Percentiles rank a stretch among this genome's conserved stretches.
phyloP scores from a whole-genome alignment of 352 stramenopile genomes.

The Phytopythium montanum region DNA sequence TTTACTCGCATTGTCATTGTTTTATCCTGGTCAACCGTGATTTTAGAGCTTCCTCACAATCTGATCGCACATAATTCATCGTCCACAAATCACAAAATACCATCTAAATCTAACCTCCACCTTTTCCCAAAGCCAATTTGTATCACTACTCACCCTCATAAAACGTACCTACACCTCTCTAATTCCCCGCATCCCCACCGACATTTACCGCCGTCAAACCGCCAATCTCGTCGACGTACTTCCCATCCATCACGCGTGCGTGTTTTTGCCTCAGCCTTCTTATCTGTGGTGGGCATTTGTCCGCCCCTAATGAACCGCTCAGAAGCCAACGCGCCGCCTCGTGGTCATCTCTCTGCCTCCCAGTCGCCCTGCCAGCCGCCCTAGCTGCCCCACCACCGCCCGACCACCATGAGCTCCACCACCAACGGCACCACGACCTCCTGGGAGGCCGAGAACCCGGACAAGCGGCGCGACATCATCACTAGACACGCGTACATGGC shows the following conservation, averaged over 20 bases:
- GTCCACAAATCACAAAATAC: not conserved
- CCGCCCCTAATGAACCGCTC: not conserved
- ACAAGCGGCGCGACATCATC: slow-evolving; percentile 18
- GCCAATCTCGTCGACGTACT: not conserved
- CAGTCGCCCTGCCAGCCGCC: not conserved
- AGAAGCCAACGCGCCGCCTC: not conserved
- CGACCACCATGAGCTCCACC: not conserved
- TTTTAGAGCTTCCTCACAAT: not conserved
- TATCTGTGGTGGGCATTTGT: not conserved
- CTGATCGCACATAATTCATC: not conserved
- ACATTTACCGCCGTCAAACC: slow-evolving; percentile 2
- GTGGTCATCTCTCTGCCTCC: not conserved
- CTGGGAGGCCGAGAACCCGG: slow-evolving; percentile 6
- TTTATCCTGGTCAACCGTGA: not conserved
- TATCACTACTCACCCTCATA: not conserved
- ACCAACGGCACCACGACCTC: slow-evolving; percentile 3
- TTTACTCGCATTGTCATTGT: not conserved
- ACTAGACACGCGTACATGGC: slow-evolving; percentile 24
- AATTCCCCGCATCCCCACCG: not conserved
- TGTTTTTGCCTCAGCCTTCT: slow-evolving; percentile 8
- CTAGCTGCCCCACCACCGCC: not conserved
- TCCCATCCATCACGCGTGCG: slow-evolving; percentile 3
- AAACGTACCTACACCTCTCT: not conserved
- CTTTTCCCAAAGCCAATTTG: not conserved
- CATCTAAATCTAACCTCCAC: not conserved